A percentile compares a stretch with the other conserved stretches of the same genome.
phyloP scores from a whole-genome alignment of 805 yeast genomes.

The Saccharomycopsis olivae region DNA sequence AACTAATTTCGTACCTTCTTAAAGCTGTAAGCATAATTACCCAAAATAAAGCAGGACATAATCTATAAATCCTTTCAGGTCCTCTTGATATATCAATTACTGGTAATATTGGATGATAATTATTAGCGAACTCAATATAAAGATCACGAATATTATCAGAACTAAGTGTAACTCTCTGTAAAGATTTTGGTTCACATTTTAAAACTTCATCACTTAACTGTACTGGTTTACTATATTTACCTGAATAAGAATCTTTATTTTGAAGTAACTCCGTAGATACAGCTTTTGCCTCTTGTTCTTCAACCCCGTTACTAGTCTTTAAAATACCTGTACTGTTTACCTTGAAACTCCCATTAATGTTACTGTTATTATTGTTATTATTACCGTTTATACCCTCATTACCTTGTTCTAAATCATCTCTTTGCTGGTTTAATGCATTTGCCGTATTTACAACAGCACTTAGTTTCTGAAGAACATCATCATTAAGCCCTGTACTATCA shows the following conservation, averaged over 20 bases:
- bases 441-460: slow-evolving; percentile 14
- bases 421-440: slow-evolving; percentile 13
- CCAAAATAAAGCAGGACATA: slow-evolving; percentile 91
- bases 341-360: background rate
- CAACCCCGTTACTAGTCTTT: background rate
- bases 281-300: no score
- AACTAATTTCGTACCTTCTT: slow-evolving; percentile 40
- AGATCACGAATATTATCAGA: slow-evolving; percentile 52
- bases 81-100: slow-evolving; percentile 76
- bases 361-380: background rate
- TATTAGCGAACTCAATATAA: slow-evolving; percentile 57
- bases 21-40: slow-evolving; percentile 79
- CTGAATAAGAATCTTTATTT: background rate
- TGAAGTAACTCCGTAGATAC: background rate
- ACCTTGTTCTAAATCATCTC: no score
- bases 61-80: slow-evolving; percentile 65
- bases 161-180: slow-evolving; percentile 57
- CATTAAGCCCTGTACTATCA: slow-evolving; percentile 2
- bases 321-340: background rate
- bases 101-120: slow-evolving; percentile 80
- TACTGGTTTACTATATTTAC: background rate
- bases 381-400: background rate
- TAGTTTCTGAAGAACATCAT: slow-evolving; percentile 13
- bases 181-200: slow-evolving; percentile 52
- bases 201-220: slow-evolving; percentile 29